phyloP scores from a whole-genome alignment of 177 flowering plant genomes.

The Tripterygium wilfordii region DNA sequence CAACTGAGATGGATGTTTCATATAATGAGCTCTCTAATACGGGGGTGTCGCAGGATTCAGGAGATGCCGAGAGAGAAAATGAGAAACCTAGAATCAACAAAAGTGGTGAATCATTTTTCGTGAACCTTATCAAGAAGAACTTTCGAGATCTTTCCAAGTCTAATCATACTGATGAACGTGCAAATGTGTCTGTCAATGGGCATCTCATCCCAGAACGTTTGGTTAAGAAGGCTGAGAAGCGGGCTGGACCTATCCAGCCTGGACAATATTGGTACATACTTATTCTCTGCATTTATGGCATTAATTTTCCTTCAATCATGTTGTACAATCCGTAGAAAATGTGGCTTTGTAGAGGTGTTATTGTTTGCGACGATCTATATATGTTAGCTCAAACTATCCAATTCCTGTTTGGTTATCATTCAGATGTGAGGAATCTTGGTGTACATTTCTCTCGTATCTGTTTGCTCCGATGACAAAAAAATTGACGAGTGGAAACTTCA shows the following conservation, averaged over 20 bases:
- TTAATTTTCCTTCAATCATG: neutral
- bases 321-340: too few species aligned
- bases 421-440: too few species aligned
- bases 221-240: slow-evolving; percentile 42
- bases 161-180: slow-evolving; percentile 21
- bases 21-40: slow-evolving; percentile 26
- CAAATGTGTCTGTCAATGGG: slow-evolving; percentile 32
- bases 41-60: slow-evolving; percentile 31
- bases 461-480: too few species aligned
- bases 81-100: slow-evolving; percentile 14
- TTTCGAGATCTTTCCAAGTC: slow-evolving; percentile 28
- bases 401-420: too few species aligned
- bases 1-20: slow-evolving; percentile 38
- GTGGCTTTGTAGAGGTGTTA: too few species aligned
- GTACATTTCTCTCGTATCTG: too few species aligned
- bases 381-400: too few species aligned
- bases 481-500: too few species aligned
- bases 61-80: slow-evolving; percentile 21
- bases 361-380: too few species aligned
- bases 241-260: slow-evolving; percentile 43
- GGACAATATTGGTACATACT: slow-evolving; percentile 40
- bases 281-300: neutral
- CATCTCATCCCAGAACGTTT: slow-evolving; percentile 27
- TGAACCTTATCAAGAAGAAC: slow-evolving; percentile 34
- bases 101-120: slow-evolving; percentile 32